Evolutionary conservation across 768 basidiomycete species (phyloP), one percentile per base, ranked within the genome.

Genomic region (Chalciporus sphaerocephalus): DNA sequence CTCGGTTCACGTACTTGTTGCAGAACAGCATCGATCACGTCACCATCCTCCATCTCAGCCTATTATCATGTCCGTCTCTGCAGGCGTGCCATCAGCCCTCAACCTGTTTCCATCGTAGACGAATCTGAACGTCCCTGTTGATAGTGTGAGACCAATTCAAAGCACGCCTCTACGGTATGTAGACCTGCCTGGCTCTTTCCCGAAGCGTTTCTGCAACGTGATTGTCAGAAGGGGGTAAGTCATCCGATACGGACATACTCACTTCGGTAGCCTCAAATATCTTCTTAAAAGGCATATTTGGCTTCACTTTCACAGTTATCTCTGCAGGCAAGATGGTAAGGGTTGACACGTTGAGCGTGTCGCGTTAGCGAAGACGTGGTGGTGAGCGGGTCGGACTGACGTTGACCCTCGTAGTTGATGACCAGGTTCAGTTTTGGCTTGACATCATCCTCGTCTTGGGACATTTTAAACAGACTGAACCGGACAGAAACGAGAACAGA

Each of bases 371-470:
- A 15, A 27, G 4, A 33, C 1, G 17, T 21, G 18, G 3, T 17
- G 25, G 15, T 46, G 35, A 16, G 2, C 7, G 16, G 6, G 2
- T 9, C 1, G 13, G 36, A 55, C 75, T 53, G 33, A 85, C 84
- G 69, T 43, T 67, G 65, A 13, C 76, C 78, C 45, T 84, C 81
- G 47, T 73, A 79, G 27, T 63, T 60, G 53, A 87, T 69, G 42
- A 69, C 66, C n/a, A 87, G 62, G 60, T 79, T 83, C 38, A 87
- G 68, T 54, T 87, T 87, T 13, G 85, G 84, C 61, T 86, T 87
- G 20, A 80, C 76, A 45, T 87, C 58, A 21, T 59, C 83, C 53
- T 69, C 79, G 34, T 56, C 63, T 35, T 61, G 60, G 2, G 60
- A 60, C 63, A 65, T 66, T 48, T 28, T 38, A 23, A 30, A 17